Evolutionary conservation across 1,284 basidiomycete species (phyloP).

Genomic region (Cryptococcus floricola): DNA sequence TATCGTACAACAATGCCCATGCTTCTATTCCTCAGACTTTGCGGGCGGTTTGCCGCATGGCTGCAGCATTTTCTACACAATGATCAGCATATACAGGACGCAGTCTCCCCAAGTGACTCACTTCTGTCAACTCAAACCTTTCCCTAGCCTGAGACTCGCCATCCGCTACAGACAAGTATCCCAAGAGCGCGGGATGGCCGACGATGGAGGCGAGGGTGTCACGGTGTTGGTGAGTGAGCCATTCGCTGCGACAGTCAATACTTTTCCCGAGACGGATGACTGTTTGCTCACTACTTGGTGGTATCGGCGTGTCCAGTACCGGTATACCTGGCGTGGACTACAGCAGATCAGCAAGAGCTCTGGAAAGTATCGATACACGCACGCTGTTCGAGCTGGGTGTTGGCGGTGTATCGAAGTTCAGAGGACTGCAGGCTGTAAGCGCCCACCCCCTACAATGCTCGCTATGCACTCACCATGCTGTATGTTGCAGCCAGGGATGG

Average conservation of each 20-base stretch:
- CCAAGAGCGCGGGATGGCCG: conserved; percentile 79
- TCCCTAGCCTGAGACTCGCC: conserved; percentile 82
- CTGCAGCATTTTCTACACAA: conserved; percentile 82
- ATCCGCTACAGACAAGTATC: conserved; percentile 88
- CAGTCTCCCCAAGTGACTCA: conserved; percentile 47
- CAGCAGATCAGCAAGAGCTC: neutral
- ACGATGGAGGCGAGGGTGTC: conserved; percentile 90
- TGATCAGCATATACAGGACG: neutral
- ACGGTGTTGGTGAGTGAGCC: conserved; percentile 94
- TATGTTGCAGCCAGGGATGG: neutral
- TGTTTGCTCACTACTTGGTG: conserved; percentile 74
- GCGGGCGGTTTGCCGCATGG: conserved; percentile 94
- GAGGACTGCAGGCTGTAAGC: conserved; percentile 48
- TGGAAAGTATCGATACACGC: conserved; percentile 41
- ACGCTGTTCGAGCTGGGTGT: conserved; percentile 89
- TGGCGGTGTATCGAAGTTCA: conserved; percentile 87
- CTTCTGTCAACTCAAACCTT: conserved; percentile 96
- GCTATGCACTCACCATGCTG: neutral
- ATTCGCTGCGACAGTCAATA: conserved; percentile 63
- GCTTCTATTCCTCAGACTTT: conserved; percentile 71
- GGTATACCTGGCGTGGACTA: conserved; percentile 93
- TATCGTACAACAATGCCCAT: too few relatives aligned
- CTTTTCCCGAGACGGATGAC: neutral
- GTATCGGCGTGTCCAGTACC: conserved; percentile 92
- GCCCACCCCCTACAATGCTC: neutral